These are phyloP conservation scores for Ascomycota sp. DNA, from an alignment of 2,329 filamentous ascomycete genomes.

Conservation along the genomic window DNA sequence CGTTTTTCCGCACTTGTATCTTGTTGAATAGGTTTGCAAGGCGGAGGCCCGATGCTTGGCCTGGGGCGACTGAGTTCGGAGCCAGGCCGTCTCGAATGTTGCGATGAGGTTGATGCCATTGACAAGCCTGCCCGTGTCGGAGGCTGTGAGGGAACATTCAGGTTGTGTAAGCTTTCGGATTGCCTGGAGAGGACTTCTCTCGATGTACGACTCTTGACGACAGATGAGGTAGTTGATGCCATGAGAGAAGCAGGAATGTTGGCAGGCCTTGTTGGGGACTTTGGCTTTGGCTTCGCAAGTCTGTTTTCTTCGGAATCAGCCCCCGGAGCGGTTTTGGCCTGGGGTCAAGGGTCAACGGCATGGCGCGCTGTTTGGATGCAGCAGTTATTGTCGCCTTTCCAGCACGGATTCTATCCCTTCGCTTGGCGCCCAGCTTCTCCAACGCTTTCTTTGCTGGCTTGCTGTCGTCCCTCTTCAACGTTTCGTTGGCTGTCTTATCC, in stretches of 20 bases:
- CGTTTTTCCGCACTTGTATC: conserved; percentile 19
- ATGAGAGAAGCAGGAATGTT: conserved; percentile 46
- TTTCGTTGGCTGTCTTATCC: conserved; percentile 3
- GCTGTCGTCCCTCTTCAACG: conserved; percentile 7
- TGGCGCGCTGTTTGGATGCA: conserved; percentile 6
- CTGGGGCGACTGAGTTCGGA: conserved; percentile 23
- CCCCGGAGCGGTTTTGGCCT: conserved; percentile 25
- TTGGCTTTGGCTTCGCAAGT: conserved; percentile 37
- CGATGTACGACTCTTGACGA: conserved; percentile 29
- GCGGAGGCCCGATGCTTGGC: conserved; percentile 36
- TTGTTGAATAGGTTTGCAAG: conserved; percentile 23
- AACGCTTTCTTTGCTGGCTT: conserved; percentile 11
- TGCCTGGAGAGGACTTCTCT: conserved; percentile 8
- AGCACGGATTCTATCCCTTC: conserved; percentile 11
- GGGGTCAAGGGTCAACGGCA: conserved; percentile 12
- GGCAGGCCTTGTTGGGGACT: conserved; percentile 49
- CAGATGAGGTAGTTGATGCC: conserved; percentile 49
- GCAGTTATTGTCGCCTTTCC: conserved; percentile 9
- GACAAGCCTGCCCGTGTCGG: conserved; percentile 8
- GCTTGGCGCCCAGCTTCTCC: conserved; percentile 11
- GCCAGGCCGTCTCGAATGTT: conserved; percentile 21
- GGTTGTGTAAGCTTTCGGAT: conserved; percentile 14
- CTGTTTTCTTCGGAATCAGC: conserved; percentile 18
- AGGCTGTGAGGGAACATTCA: conserved; percentile 15
- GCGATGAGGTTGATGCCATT: conserved; percentile 4